A percentile compares a stretch with the other conserved stretches of the same genome.
Evolutionary conservation across 257 asterid genomes (phyloP).

Genomic region (Mentha longifolia): DNA sequence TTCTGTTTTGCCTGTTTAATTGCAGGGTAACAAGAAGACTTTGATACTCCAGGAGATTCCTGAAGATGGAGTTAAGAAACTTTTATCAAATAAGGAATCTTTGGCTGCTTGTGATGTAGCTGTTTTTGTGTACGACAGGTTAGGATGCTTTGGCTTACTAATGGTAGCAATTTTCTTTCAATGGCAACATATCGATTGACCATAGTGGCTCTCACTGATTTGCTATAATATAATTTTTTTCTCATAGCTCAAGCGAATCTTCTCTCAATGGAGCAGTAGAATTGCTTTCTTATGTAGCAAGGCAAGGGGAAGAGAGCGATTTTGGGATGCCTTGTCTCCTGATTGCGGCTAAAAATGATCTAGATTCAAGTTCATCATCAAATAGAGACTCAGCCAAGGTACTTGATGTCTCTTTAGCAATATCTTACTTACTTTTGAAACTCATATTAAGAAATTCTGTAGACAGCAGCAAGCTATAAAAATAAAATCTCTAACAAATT

Average conservation of each 20-base stretch:
- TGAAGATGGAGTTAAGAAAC: slow-evolving; percentile 70
- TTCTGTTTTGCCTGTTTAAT: slow-evolving; percentile 21
- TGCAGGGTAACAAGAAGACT: slow-evolving; percentile 79
- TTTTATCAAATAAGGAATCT: slow-evolving; percentile 69
- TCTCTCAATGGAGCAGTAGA: slow-evolving; percentile 80
- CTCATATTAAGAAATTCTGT: slow-evolving; percentile 15
- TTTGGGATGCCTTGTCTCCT: slow-evolving; percentile 86
- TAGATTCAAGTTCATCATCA: slow-evolving; percentile 58
- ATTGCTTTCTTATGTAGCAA: slow-evolving; percentile 70
- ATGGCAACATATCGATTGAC: slow-evolving; percentile 21
- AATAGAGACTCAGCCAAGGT: slow-evolving; percentile 81
- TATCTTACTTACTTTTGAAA: slow-evolving; percentile 22
- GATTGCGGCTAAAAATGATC: slow-evolving; percentile 90
- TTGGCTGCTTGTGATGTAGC: slow-evolving; percentile 89
- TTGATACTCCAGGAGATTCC: slow-evolving; percentile 91
- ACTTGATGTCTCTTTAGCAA: slow-evolving; percentile 29
- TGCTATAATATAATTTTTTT: background rate
- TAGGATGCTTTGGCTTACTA: slow-evolving; percentile 34
- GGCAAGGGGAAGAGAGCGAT: slow-evolving; percentile 79
- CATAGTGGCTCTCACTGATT: slow-evolving; percentile 27
- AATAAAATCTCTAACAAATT: slow-evolving; percentile 21
- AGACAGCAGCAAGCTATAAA: background rate
- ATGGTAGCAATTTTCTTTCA: slow-evolving; percentile 6
- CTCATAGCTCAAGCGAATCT: slow-evolving; percentile 71
- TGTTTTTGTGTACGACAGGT: slow-evolving; percentile 92